Percentiles rank a stretch among this genome's conserved stretches.
Evolutionary conservation across 805 yeast species (phyloP).

Genomic region (Candida arabinofermentans): DNA sequence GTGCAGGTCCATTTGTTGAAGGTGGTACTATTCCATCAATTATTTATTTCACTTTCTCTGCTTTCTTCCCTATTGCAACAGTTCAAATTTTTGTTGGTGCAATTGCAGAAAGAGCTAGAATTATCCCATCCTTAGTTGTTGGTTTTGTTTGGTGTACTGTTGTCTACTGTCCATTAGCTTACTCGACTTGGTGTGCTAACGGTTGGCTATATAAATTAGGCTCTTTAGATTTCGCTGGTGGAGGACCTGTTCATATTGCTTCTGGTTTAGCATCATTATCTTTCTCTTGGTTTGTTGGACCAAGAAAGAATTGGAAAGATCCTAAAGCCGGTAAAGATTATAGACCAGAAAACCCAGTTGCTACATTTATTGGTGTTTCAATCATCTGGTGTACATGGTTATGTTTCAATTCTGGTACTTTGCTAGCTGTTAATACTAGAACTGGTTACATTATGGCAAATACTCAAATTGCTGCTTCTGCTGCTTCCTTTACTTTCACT

Average conservation of each 20-base stretch:
- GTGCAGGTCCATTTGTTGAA: constrained; percentile 37
- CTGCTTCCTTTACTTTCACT: constrained; percentile 43
- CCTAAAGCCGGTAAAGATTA: constrained; percentile 27
- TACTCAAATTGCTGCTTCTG: constrained; percentile 49
- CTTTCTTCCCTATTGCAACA: constrained; percentile 45
- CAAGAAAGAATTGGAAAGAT: constrained; percentile 32
- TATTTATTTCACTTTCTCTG: constrained; percentile 40
- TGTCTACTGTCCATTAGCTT: constrained; percentile 44
- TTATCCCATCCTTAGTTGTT: constrained; percentile 38
- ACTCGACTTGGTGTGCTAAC: constrained; percentile 43
- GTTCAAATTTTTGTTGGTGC: constrained; percentile 45
- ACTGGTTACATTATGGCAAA: constrained; percentile 45
- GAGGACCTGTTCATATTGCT: constrained; percentile 46
- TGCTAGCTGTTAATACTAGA: constrained; percentile 36
- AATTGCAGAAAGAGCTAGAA: constrained; percentile 40
- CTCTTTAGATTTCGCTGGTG: constrained; percentile 46
- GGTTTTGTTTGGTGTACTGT: constrained; percentile 39
- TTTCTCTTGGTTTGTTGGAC: constrained; percentile 42
- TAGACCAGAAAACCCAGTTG: constrained; percentile 34
- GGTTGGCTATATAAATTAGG: constrained; percentile 44
- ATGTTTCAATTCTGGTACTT: constrained; percentile 45
- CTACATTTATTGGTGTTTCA: constrained; percentile 41
- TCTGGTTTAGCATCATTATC: constrained; percentile 40
- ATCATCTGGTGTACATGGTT: constrained; percentile 48
- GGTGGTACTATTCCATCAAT: constrained; percentile 48